These are phyloP conservation scores for Fusarium marasasianum DNA, from an alignment of 2,329 filamentous ascomycete species.

Conservation along the genomic window DNA sequence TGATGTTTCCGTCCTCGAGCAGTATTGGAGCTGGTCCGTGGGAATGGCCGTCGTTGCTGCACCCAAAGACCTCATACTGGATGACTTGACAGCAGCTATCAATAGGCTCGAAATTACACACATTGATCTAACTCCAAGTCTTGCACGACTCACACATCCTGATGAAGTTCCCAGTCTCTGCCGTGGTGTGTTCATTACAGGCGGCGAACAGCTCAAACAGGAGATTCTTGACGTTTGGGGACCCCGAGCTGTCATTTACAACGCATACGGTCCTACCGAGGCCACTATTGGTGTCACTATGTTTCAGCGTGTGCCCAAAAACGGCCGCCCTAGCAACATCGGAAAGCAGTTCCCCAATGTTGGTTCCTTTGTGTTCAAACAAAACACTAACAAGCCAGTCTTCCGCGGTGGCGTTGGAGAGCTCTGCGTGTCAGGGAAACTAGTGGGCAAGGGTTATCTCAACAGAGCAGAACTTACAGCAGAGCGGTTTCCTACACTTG, in stretches of 20 bases:
- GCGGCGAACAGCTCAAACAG: slow-evolving; percentile 86
- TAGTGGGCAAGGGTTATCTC: slow-evolving; percentile 91
- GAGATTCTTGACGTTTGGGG: slow-evolving; percentile 92
- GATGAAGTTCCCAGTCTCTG: slow-evolving; percentile 83
- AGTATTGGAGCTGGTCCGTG: slow-evolving; percentile 95
- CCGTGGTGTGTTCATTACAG: slow-evolving; percentile 89
- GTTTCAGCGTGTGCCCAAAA: slow-evolving; percentile 80
- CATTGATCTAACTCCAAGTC: slow-evolving; percentile 88
- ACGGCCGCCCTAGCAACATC: slow-evolving; percentile 88
- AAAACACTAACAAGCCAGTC: slow-evolving; percentile 75
- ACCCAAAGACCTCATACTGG: slow-evolving; percentile 84
- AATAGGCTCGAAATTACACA: slow-evolving; percentile 80
- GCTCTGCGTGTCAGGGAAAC: slow-evolving; percentile 84
- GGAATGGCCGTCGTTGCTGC: slow-evolving; percentile 86
- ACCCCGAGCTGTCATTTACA: slow-evolving; percentile 81
- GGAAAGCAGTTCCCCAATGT: slow-evolving; percentile 89
- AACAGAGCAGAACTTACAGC: slow-evolving; percentile 80
- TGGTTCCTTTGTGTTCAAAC: slow-evolving; percentile 79
- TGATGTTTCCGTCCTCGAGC: slow-evolving; percentile 91
- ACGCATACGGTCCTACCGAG: slow-evolving; percentile 92
- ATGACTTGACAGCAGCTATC: slow-evolving; percentile 81
- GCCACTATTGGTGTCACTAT: slow-evolving; percentile 93
- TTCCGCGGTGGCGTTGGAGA: slow-evolving; percentile 84
- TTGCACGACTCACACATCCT: slow-evolving; percentile 81
- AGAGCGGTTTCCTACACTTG: slow-evolving; percentile 77